A percentile compares a stretch with the other conserved stretches of the same genome.
Evolutionary conservation across 495 filamentous ascomycete genomes (phyloP).

Genomic region (Mycothermus thermophilus): DNA sequence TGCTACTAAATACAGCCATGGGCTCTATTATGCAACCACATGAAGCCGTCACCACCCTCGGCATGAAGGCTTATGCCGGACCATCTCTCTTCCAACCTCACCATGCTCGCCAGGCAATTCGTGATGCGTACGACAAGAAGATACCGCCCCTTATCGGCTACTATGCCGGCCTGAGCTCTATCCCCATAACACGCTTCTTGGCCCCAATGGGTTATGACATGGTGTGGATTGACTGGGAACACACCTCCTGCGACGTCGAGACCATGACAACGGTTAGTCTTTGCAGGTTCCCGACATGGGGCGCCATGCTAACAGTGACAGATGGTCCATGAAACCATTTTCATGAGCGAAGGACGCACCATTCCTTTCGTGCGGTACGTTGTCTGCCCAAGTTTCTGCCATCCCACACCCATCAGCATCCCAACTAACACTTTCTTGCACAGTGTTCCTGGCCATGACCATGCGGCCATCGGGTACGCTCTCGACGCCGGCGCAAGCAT

Average conservation of each 20-base stretch:
- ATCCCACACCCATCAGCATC: neutral
- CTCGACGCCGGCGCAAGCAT: constrained; percentile 34
- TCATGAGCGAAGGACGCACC: constrained; percentile 26
- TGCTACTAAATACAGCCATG: too few relatives aligned
- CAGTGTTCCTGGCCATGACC: constrained; percentile 32
- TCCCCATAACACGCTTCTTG: constrained; percentile 22
- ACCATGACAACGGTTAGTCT: constrained; percentile 28
- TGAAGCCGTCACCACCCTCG: too few relatives aligned
- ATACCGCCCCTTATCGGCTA: constrained; percentile 28
- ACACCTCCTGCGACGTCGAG: constrained; percentile 28
- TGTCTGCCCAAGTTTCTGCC: neutral
- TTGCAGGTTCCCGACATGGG: neutral
- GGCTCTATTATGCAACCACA: too few relatives aligned
- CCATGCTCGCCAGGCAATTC: constrained; percentile 28
- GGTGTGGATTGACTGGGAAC: constrained; percentile 35
- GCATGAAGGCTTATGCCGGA: constrained; percentile 27
- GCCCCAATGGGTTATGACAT: constrained; percentile 27
- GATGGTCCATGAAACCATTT: constrained; percentile 32
- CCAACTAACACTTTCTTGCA: constrained; percentile 1
- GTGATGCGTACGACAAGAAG: constrained; percentile 29
- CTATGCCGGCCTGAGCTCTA: constrained; percentile 23
- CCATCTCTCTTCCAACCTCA: constrained; percentile 34
- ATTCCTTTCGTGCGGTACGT: constrained; percentile 25
- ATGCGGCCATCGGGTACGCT: constrained; percentile 33
- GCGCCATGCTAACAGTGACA: neutral